These are phyloP conservation scores for Clitoria ternatea DNA, from an alignment of 306 rosid genomes.

Conservation along the genomic window DNA sequence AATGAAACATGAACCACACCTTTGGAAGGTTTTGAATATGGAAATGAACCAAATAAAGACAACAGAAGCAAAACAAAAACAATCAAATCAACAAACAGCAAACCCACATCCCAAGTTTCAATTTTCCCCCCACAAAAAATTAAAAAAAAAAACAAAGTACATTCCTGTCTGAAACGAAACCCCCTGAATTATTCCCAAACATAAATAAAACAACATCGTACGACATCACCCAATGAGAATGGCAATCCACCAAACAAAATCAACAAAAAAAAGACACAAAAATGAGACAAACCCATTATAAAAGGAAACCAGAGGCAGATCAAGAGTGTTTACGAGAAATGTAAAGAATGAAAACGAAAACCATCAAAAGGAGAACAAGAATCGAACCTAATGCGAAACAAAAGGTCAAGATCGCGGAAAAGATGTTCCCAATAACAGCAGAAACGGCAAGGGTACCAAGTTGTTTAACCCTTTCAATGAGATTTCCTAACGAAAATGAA, in stretches of 20 bases:
- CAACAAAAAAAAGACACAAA: neutral
- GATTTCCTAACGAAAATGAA: constrained; percentile 50
- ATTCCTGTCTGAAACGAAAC: constrained; percentile 18
- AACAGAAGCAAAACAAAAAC: constrained; percentile 2
- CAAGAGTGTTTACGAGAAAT: neutral
- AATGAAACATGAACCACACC: neutral
- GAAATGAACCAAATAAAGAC: constrained; percentile 9
- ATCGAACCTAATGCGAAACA: constrained; percentile 88
- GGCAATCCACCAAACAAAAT: neutral
- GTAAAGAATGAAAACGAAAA: neutral
- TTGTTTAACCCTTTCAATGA: constrained; percentile 57
- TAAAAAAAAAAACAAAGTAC: neutral
- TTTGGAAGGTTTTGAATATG: neutral
- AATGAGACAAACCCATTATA: neutral
- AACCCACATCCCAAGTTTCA: constrained; percentile 17
- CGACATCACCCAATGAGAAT: constrained; percentile 16
- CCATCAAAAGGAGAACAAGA: neutral
- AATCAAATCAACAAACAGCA: constrained; percentile 34
- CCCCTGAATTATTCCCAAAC: neutral
- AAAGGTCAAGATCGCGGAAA: constrained; percentile 96
- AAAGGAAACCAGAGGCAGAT: constrained; percentile 10
- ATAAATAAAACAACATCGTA: neutral
- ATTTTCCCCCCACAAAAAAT: neutral
- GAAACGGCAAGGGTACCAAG: constrained; percentile 61
- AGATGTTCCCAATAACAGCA: constrained; percentile 74